Evolutionary conservation across 2,329 filamentous ascomycete species (phyloP), one percentile per base, ranked within the genome.

Genomic region (Penicillium thymicola): DNA sequence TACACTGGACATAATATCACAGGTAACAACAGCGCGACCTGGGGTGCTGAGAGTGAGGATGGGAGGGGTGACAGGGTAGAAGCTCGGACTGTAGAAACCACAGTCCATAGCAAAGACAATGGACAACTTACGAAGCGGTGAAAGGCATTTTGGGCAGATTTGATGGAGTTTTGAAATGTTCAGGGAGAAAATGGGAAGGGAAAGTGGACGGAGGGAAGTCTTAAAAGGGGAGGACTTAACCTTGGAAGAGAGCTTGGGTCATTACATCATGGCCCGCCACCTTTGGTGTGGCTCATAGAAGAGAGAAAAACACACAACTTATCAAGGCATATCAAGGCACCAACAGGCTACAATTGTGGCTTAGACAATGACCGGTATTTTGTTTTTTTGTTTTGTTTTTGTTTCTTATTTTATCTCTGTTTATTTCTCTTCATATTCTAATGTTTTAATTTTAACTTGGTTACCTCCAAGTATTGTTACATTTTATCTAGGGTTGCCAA

Each of bases 221-320:
- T 61, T 61, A 61, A 66, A 85, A 76, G 27, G 82, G 81, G 67
- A 82, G 53, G 74, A 71, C 59, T 82, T 70, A 18, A n/a, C n/a
- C n/a, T n/a, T n/a, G n/a, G n/a, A n/a, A 37, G 45, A 81, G 72
- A 4, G 82, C 67, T 84, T 84, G 21, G 65, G 51, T 52, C 27
- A 59, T 66, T 76, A 79, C 51, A 70, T 72, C 50, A 73, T 73
- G 0, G 73, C 55, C 48, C 44, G 55, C 60, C 55, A 51, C 47
- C 7, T 57, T 54, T 61, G 60, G 60, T 59, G 60, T 62, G 60
- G 60, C 60, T 52, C 38, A 13, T n/a, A 8, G 0, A 11, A 38
- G 10, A 11, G 9, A 10, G 21, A 37, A 18, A 9, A 16, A 7
- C 11, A 32, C 13, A 5, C n/a, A n/a, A n/a, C 13, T 6, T 11